Conservation (phyloP, 805 yeast species). For the Nadsonia fulvescens region DNA sequence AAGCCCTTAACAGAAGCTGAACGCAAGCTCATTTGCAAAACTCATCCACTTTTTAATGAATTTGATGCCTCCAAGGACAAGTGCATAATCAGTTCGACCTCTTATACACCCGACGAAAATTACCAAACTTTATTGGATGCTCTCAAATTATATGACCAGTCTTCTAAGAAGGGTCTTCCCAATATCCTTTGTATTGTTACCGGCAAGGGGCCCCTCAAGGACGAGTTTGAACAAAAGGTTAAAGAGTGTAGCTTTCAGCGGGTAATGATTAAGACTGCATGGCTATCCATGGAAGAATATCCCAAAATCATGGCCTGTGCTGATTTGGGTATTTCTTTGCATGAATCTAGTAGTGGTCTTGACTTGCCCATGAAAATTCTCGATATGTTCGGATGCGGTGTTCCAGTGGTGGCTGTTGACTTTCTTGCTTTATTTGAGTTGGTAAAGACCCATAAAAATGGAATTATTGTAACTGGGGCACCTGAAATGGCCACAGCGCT, state of each 20-base stretch:
- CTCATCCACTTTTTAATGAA: slow-evolving; percentile 18
- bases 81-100: slow-evolving; percentile 72
- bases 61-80: slow-evolving; percentile 28
- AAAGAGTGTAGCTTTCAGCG: slow-evolving; percentile 24
- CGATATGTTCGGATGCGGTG: slow-evolving; percentile 89
- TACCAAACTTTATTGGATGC: slow-evolving; percentile 53
- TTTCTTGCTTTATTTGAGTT: slow-evolving; percentile 69
- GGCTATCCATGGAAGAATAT: slow-evolving; percentile 69
- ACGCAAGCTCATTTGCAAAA: slow-evolving; percentile 18
- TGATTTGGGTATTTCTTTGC: slow-evolving; percentile 80
- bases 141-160: slow-evolving; percentile 36
- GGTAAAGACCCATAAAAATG: slow-evolving; percentile 52
- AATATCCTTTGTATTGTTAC: slow-evolving; percentile 64
- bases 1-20: slow-evolving; percentile 25
- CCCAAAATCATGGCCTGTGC: slow-evolving; percentile 59
- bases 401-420: slow-evolving; percentile 68
- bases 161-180: slow-evolving; percentile 18
- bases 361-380: slow-evolving; percentile 96
- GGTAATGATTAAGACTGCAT: slow-evolving; percentile 42
- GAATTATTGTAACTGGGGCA: slow-evolving; percentile 32
- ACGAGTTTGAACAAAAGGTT: slow-evolving; percentile 31
- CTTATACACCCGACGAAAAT: slow-evolving; percentile 94
- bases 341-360: slow-evolving; percentile 78
- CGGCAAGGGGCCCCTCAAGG: slow-evolving; percentile 81
- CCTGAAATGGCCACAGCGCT: slow-evolving; percentile 28